These are phyloP conservation scores for Macadamia tetraphylla DNA, from an alignment of 164 flowering plant genomes.

Conservation along the genomic window DNA sequence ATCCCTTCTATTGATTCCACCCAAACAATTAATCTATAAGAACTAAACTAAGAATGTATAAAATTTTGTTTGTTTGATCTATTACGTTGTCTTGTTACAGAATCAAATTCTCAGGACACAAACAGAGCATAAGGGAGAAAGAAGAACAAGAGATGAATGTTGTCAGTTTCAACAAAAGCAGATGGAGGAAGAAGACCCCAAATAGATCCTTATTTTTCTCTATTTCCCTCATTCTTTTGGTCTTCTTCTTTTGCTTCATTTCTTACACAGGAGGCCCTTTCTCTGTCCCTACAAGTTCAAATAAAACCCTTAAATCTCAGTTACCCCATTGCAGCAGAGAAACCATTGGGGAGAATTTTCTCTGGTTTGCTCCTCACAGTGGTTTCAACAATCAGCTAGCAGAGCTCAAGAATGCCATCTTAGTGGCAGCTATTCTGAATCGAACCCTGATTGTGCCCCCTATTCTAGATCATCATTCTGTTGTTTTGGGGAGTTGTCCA, in stretches of 20 bases:
- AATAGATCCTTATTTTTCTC: neutral
- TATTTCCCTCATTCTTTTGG: slow-evolving; percentile 15
- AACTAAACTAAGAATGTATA: no score
- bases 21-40: no score
- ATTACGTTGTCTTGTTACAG: no score
- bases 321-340: slow-evolving; percentile 20
- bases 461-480: slow-evolving; percentile 85
- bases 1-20: no score
- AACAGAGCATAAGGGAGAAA: neutral
- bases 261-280: slow-evolving; percentile 16
- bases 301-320: slow-evolving; percentile 7
- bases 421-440: slow-evolving; percentile 71
- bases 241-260: slow-evolving; percentile 26
- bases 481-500: slow-evolving; percentile 90
- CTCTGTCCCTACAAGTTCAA: slow-evolving; percentile 13
- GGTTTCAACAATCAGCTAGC: slow-evolving; percentile 96
- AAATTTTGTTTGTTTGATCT: no score
- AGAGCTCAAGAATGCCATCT: slow-evolving; percentile 72
- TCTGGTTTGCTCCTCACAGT: slow-evolving; percentile 89
- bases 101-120: no score
- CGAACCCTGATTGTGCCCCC: slow-evolving; percentile 88
- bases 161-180: slow-evolving; percentile 3
- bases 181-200: slow-evolving; percentile 18
- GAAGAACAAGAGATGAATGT: neutral
- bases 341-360: slow-evolving; percentile 36